Percentiles rank a stretch among this genome's conserved stretches.
phyloP scores from a whole-genome alignment of 2,329 filamentous ascomycete species.

The Chaetomium sp. region DNA sequence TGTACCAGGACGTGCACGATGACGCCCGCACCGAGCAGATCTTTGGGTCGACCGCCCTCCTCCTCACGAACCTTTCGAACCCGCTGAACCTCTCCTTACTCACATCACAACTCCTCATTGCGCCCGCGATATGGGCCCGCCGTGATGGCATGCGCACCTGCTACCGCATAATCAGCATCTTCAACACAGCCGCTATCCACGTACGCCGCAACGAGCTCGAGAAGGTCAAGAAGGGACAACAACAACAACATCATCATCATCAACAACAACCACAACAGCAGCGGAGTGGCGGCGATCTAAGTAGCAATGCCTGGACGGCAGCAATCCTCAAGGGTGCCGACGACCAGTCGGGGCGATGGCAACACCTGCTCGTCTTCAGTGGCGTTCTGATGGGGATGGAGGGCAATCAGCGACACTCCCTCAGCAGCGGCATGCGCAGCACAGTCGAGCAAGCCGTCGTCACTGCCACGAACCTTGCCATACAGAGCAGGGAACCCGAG shows the following conservation, averaged over 20 bases:
- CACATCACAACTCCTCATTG: slow-evolving; percentile 70
- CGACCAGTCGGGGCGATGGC: slow-evolving; percentile 69
- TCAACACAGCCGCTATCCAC: slow-evolving; percentile 65
- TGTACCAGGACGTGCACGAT: slow-evolving; percentile 58
- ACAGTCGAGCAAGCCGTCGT: slow-evolving; percentile 75
- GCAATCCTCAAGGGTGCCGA: slow-evolving; percentile 61
- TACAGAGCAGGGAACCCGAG: slow-evolving; percentile 49
- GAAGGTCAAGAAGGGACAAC: slow-evolving; percentile 31
- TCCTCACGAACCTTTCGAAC: slow-evolving; percentile 71
- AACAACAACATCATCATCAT: neutral
- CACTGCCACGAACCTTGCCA: slow-evolving; percentile 73
- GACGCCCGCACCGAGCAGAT: slow-evolving; percentile 56
- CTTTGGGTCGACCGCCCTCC: slow-evolving; percentile 66
- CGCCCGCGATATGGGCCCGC: slow-evolving; percentile 69
- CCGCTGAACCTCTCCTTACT: slow-evolving; percentile 74
- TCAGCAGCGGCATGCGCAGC: slow-evolving; percentile 64
- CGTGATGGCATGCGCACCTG: slow-evolving; percentile 58
- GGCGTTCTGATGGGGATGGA: slow-evolving; percentile 79
- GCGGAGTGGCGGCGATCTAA: slow-evolving; percentile 46
- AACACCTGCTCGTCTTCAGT: slow-evolving; percentile 78
- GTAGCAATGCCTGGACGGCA: slow-evolving; percentile 57
- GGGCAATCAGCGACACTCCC: slow-evolving; percentile 60
- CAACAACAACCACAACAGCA: neutral
- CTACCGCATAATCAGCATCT: slow-evolving; percentile 69
- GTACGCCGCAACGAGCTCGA: slow-evolving; percentile 54